Percentiles rank a stretch among this genome's conserved stretches.
These are phyloP conservation scores for Trichoderma koningiopsis DNA, from an alignment of 2,329 filamentous ascomycete genomes.

Conservation along the genomic window DNA sequence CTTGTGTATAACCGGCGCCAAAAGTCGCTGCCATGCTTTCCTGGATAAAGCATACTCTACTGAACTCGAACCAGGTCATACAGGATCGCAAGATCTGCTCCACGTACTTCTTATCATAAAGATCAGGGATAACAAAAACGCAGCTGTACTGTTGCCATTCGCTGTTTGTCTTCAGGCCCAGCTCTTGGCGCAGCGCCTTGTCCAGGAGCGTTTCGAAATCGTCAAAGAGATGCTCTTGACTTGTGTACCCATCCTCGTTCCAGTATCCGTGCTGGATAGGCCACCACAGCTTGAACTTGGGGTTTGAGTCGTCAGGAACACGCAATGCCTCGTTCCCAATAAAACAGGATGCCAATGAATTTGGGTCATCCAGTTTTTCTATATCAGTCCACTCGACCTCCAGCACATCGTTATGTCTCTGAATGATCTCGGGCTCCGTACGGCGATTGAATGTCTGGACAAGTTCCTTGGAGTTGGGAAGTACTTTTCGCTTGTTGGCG, in stretches of 20 bases:
- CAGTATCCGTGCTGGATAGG: conserved; percentile 83
- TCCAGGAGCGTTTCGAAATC: conserved; percentile 88
- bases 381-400: conserved; percentile 96
- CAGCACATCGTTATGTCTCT: conserved; percentile 91
- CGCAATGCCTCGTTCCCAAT: conserved; percentile 80
- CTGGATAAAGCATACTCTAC: conserved; percentile 88
- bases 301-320: conserved; percentile 84
- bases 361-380: conserved; percentile 63
- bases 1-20: conserved; percentile 89
- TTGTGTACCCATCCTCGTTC: conserved; percentile 86
- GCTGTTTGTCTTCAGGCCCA: conserved; percentile 74
- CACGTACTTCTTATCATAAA: conserved; percentile 94
- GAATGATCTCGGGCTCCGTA: conserved; percentile 81
- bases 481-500: conserved; percentile 87
- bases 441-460: conserved; percentile 93
- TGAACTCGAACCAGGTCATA: conserved; percentile 88
- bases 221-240: conserved; percentile 76
- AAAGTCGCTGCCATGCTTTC: conserved; percentile 95
- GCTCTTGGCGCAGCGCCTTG: conserved; percentile 80
- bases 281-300: conserved; percentile 91
- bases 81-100: conserved; percentile 81
- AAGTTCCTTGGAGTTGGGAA: conserved; percentile 96
- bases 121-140: conserved; percentile 94
- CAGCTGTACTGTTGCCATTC: conserved; percentile 91
- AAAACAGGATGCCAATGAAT: conserved; percentile 65